These are phyloP conservation scores for Lichtheimia corymbifera DNA, from an alignment of 371 early-diverging fungal genomes.

Conservation along the genomic window DNA sequence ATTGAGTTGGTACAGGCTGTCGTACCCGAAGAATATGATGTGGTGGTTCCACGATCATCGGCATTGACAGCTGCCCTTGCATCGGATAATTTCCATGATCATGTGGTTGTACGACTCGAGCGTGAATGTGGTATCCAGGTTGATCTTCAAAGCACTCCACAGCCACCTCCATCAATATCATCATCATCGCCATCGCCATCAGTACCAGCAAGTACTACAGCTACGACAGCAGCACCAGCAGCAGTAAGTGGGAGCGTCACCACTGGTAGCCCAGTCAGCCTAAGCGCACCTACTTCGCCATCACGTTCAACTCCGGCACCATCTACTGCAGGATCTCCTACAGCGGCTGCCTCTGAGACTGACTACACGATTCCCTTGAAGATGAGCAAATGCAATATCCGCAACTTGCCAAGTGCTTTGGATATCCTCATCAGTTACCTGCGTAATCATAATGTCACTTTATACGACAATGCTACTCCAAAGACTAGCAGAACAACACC, in stretches of 20 bases:
- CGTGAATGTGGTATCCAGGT: slow-evolving; percentile 21
- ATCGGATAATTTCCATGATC: slow-evolving; percentile 17
- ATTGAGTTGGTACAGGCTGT: slow-evolving; percentile 35
- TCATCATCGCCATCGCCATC: slow-evolving; percentile 14
- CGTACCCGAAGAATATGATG: slow-evolving; percentile 40
- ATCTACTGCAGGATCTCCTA: slow-evolving; percentile 10
- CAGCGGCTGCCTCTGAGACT: not conserved
- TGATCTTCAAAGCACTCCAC: slow-evolving; percentile 17
- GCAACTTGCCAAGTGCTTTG: slow-evolving; percentile 18
- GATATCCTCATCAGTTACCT: slow-evolving; percentile 18
- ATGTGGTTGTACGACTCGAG: slow-evolving; percentile 12
- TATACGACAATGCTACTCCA: slow-evolving; percentile 14
- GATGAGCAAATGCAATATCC: slow-evolving; percentile 14
- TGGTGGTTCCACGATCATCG: slow-evolving; percentile 37
- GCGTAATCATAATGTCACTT: slow-evolving; percentile 14
- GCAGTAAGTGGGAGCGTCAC: slow-evolving; percentile 5
- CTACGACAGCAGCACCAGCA: slow-evolving; percentile 18
- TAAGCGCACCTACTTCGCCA: slow-evolving; percentile 14
- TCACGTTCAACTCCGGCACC: slow-evolving; percentile 15
- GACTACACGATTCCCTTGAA: slow-evolving; percentile 22
- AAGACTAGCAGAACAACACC: slow-evolving; percentile 18
- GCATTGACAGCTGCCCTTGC: slow-evolving; percentile 19
- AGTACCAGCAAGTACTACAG: slow-evolving; percentile 1
- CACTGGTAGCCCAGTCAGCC: slow-evolving; percentile 2
- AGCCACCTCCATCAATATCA: slow-evolving; percentile 12